These are phyloP conservation scores for Pseudopyricularia javanii DNA, from an alignment of 2,329 filamentous ascomycete genomes.

Conservation along the genomic window DNA sequence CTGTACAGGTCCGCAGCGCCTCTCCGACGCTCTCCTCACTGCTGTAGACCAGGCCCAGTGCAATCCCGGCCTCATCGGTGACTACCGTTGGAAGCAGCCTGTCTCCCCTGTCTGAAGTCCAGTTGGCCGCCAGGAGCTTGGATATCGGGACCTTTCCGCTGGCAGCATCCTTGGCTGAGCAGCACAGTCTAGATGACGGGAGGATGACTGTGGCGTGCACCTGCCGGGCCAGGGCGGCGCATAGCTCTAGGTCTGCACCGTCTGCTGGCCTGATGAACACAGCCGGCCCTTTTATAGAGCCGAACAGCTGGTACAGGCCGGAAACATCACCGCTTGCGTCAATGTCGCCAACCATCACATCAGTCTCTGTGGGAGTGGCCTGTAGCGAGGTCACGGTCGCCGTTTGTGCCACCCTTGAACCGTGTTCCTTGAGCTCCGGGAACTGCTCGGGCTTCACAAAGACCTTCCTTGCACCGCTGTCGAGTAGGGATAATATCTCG, in stretches of 20 bases:
- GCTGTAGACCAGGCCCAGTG: conserved; percentile 87
- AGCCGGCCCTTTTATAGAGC: conserved; percentile 30
- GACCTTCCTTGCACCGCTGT: conserved; percentile 73
- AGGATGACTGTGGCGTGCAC: conserved; percentile 59
- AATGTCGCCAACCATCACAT: conserved; percentile 41
- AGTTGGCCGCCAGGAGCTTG: conserved; percentile 60
- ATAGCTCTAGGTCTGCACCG: conserved; percentile 29
- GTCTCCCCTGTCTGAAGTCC: conserved; percentile 72
- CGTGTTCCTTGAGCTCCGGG: conserved; percentile 40
- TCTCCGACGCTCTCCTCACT: conserved; percentile 82
- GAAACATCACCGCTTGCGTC: conserved; percentile 28
- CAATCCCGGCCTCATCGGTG: conserved; percentile 73
- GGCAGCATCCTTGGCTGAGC: conserved; percentile 46
- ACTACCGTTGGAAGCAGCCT: conserved; percentile 83
- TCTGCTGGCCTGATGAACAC: conserved; percentile 39
- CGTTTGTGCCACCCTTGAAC: conserved; percentile 40
- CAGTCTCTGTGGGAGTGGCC: conserved; percentile 30
- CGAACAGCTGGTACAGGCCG: conserved; percentile 9
- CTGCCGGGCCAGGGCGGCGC: conserved; percentile 35
- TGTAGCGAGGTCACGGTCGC: conserved; percentile 23
- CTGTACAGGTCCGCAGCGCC: conserved; percentile 63
- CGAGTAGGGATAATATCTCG: conserved; percentile 68
- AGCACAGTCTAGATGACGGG: conserved; percentile 55
- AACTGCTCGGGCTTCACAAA: conserved; percentile 68
- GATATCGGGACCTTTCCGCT: conserved; percentile 48